Evolutionary conservation across 2,329 filamentous ascomycete species (phyloP), one percentile per base, ranked within the genome.

Genomic region (Exophiala lecanii-corni): DNA sequence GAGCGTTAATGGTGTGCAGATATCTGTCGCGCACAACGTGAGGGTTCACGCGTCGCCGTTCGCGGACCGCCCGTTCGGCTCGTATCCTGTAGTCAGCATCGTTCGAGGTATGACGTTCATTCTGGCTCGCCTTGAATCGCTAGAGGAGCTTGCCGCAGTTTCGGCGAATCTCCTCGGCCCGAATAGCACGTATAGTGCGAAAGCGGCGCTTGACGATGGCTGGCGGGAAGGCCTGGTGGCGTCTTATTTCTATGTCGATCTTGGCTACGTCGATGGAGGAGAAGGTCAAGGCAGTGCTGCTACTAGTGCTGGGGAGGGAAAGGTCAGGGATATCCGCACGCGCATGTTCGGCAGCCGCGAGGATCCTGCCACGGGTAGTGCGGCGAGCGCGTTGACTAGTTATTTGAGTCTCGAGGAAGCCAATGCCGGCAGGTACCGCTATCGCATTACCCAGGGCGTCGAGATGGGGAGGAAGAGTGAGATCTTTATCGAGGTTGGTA

Each of bases 311-410:
- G n/a, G n/a, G n/a, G n/a, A n/a, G n/a, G 17, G 35, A 10, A 30
- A n/a, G n/a, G 25, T 21, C 18, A 13, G n/a, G n/a, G 17, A 38
- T 5, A 36, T 56, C n/a, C 39, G 50, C 12, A 51, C 50, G 2
- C 39, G 51, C 5, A 45, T 47, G 21, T 39, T 53, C 36, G 44
- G 38, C 2, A 40, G 40, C 3, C 21, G 39, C 18, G 75, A 82
- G 56, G 81, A 85, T 55, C 73, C 78, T 2, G 78, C 76, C 1
- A 81, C 78, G 1, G 82, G 81, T 0, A 80, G 76, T 46, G 79
- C 81, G 20, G 78, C 80, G 4, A 73, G 72, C 56, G 74, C 74
- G 5, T 60, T 85, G 51, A 66, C 68, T 15, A 65, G 70, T 41
- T 82, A 76, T 55, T 63, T 84, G 46, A 68, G 72, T 4, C 56